Evolutionary conservation across 2,329 filamentous ascomycete genomes (phyloP), one percentile per base, ranked within the genome.

Genomic region (Scleromitrula shiraiana): DNA sequence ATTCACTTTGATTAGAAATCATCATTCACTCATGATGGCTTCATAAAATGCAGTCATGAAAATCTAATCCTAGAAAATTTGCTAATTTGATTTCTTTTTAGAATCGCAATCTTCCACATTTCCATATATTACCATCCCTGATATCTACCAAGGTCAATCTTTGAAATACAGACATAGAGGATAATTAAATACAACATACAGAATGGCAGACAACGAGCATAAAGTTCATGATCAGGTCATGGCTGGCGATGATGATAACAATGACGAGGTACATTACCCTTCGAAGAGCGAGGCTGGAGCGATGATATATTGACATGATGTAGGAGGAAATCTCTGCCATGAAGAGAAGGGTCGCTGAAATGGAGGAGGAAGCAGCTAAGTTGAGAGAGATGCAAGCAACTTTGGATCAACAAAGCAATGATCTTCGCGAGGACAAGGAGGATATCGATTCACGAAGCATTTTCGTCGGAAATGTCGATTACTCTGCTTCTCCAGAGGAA

Each of bases 391-490:
- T 93, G 86, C 87, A 93, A 66, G 83, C 83, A 47, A 82, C 77
- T 46, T 77, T 97, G 53, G 91, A 97, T 66, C 82, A 90, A 65
- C 85, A 93, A 62, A 83, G 81, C 54, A 82, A 88, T 56, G 87
- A 87, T 59, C 75, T 93, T 53, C 80, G 85, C 56, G 93, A 97
- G 65, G 89, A 90, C 71, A 95, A 94, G 69, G 90, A 96, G 67
- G 94, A 96, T 58, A 82, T 98, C 51, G 93, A 98, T 69, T 83
- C 83, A 57, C 83, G 93, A 62, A 96, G 89, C 70, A 89, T 98
- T 68, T 98, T 98, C 66, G 93, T 98, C 37, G 93, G 93, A 58
- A 98, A 98, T 61, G 93, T 98, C 57, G 93, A 98, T 70, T 98
- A 98, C 68, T 90, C 88, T 53, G 90, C 91, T 19, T 94, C 89